Evolutionary conservation across 2,329 filamentous ascomycete genomes (phyloP).

Genomic region (Pseudocercospora cruenta): DNA sequence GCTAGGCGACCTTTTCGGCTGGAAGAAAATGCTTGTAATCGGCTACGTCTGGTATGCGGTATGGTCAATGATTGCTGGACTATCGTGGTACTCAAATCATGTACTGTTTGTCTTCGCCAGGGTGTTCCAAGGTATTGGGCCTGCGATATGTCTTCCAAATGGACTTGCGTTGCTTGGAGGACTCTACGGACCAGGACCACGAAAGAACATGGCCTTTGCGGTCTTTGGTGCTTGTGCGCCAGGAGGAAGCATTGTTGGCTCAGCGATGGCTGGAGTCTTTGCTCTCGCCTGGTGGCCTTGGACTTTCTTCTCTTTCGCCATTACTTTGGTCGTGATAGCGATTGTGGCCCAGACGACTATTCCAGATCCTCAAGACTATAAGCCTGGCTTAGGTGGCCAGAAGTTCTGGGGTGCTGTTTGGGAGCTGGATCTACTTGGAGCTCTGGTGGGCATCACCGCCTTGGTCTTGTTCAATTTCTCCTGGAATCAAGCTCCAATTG

Average conservation of each 20-base stretch:
- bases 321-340: slow-evolving; percentile 25
- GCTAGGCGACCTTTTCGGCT: slow-evolving; percentile 50
- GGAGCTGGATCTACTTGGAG: slow-evolving; percentile 35
- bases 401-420: slow-evolving; percentile 20
- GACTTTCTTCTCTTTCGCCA: slow-evolving; percentile 31
- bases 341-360: slow-evolving; percentile 31
- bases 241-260: slow-evolving; percentile 40
- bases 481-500: slow-evolving; percentile 38
- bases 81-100: slow-evolving; percentile 40
- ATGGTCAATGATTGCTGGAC: slow-evolving; percentile 47
- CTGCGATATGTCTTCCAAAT: slow-evolving; percentile 42
- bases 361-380: slow-evolving; percentile 29
- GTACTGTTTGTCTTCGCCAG: slow-evolving; percentile 42
- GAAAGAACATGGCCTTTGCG: slow-evolving; percentile 45
- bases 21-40: slow-evolving; percentile 47
- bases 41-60: slow-evolving; percentile 46
- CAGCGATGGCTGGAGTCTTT: slow-evolving; percentile 39
- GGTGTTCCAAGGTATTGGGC: slow-evolving; percentile 46
- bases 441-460: slow-evolving; percentile 32
- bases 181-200: slow-evolving; percentile 38
- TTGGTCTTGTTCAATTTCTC: slow-evolving; percentile 38
- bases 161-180: slow-evolving; percentile 42
- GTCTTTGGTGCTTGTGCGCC: slow-evolving; percentile 43
- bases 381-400: slow-evolving; percentile 23
- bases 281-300: slow-evolving; percentile 39